Base-by-base conservation (phyloP, 179 eudicot genomes). In the Nepenthes alata region DNA sequence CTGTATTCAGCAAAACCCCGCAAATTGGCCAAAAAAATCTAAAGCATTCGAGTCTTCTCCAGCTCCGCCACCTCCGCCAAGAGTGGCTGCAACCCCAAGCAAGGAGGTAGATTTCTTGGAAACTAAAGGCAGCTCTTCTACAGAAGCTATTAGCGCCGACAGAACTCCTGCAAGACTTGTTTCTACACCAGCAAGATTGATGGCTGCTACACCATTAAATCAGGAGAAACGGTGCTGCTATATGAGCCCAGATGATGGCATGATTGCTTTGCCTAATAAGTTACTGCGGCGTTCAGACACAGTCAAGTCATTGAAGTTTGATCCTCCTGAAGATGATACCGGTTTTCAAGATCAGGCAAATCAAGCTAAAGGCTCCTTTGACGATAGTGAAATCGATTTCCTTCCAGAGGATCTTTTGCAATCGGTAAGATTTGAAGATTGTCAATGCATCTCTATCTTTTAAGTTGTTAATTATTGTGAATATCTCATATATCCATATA, bases 321-420 rank as follows among this genome's bases (percentile, higher is more conserved):
- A 83, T 57, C 72, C 80, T 37, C 82, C 79, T 6, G 78, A 73
- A 67, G 75, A 70, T 60, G 64, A 50, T 63, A 61, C 37, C 41
- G 66, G 53, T 13, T 15, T 35, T 61, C 80, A 76, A 47, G 79
- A 78, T 41, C 77, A 79, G 47, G 34, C 44, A 2, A 45, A 54
- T 59, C 57, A 53, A 36, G 49, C 11, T 41, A 67, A 68, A 58
- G 55, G 71, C 37, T 62, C 71, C 36, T 47, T 67, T 49, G 60
- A 37, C 55, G 75, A 76, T 35, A 69, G 58, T 59, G 85, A 88
- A 50, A 62, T 81, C 37, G 77, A 78, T 10, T 55, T 88, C 55
- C 91, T 91, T 71, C 89, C 97, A 0, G 70, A 73, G 64, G 67
- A 59, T 35, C 85, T 91, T 34, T 57, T 86, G 56, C 77, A 72